These are phyloP conservation scores for Dissophora globulifera DNA, from an alignment of 192 early-diverging fungal species.

Conservation along the genomic window DNA sequence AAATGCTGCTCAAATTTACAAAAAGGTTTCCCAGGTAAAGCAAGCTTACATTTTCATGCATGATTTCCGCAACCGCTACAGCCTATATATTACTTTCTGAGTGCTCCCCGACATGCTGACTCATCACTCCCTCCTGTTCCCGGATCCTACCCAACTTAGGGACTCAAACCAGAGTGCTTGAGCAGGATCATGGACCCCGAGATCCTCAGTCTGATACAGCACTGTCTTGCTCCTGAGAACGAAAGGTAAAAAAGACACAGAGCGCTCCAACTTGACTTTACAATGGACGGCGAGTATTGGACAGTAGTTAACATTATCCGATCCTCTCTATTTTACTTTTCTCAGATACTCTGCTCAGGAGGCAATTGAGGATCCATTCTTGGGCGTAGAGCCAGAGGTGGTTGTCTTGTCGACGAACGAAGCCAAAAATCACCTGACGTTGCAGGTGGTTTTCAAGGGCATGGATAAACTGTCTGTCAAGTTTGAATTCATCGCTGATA, in stretches of 20 bases:
- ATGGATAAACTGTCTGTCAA: conserved; percentile 84
- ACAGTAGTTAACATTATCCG: no score
- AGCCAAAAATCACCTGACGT: conserved; percentile 71
- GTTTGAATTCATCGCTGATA: conserved; percentile 86
- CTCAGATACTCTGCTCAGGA: conserved; percentile 72
- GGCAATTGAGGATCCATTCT: conserved; percentile 78
- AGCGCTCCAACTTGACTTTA: no score
- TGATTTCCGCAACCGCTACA: no score
- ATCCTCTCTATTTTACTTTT: not conserved
- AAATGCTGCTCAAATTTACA: conserved; percentile 83
- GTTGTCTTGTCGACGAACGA: conserved; percentile 68
- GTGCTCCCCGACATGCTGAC: not conserved
- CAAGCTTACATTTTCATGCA: no score
- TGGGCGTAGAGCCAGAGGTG: conserved; percentile 82
- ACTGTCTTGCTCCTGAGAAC: conserved; percentile 72
- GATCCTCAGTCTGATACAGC: conserved; percentile 70
- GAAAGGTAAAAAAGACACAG: no score
- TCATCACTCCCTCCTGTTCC: no score
- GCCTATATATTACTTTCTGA: no score
- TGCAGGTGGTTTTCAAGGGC: conserved; percentile 83
- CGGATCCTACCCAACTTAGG: no score
- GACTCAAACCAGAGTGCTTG: conserved; percentile 79
- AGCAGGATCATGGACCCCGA: conserved; percentile 70
- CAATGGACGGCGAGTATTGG: no score
- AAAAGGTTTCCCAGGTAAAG: conserved; percentile 75